Conservation (phyloP, 2,329 filamentous ascomycete species). For the Sordariomycetes sp. region DNA sequence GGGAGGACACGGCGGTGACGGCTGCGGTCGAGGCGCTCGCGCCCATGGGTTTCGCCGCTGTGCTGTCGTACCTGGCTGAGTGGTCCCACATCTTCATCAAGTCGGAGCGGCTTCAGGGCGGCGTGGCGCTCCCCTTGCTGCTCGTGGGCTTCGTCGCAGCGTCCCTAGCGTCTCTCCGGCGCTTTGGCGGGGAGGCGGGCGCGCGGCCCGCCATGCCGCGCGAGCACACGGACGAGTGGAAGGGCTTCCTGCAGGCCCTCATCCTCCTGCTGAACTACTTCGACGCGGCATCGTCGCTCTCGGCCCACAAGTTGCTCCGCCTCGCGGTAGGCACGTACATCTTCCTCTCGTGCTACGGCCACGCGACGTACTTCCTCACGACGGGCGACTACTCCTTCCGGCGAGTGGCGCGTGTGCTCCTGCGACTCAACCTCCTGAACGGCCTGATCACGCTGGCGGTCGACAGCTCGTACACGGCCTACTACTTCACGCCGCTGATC, state of each 20-base stretch:
- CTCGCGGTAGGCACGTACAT: constrained; percentile 46
- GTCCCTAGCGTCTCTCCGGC: not conserved
- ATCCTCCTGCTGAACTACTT: constrained; percentile 47
- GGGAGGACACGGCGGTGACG: not conserved
- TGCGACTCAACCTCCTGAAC: constrained; percentile 47
- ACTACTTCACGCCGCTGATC: constrained; percentile 48
- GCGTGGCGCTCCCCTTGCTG: not conserved
- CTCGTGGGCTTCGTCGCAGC: not conserved
- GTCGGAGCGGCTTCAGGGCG: constrained; percentile 1
- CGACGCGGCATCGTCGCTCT: constrained; percentile 30
- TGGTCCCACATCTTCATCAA: constrained; percentile 6
- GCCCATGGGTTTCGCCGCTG: not conserved
- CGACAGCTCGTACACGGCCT: constrained; percentile 37
- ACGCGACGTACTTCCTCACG: constrained; percentile 46
- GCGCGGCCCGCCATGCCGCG: constrained; percentile 29
- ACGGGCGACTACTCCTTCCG: constrained; percentile 45
- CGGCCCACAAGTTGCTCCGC: constrained; percentile 43
- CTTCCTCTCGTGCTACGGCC: constrained; percentile 52
- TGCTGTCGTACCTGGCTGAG: constrained; percentile 5
- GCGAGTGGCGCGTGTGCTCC: constrained; percentile 38
- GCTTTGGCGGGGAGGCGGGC: not conserved
- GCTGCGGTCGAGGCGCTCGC: not conserved
- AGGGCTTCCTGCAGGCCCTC: constrained; percentile 52
- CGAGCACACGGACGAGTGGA: constrained; percentile 53
- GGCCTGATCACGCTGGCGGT: constrained; percentile 43